Conservation (phyloP, 23 red algal genomes). For the Gracilaria caudata region DNA sequence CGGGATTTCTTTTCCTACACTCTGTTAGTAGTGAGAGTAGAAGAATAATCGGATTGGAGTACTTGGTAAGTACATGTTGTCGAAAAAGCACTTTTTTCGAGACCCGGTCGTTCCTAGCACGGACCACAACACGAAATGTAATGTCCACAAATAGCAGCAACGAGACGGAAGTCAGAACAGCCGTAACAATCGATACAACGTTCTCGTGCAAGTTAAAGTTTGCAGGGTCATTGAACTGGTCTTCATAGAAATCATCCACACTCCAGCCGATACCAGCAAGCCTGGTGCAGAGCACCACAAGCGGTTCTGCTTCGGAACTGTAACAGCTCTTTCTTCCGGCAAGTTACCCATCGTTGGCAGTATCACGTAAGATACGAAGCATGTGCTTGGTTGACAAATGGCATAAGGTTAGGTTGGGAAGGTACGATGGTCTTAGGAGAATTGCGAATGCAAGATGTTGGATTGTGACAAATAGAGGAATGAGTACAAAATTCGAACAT, state of each 20-base stretch:
- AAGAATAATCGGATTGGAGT: slow-evolving; percentile 1
- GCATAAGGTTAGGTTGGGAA: too few species aligned
- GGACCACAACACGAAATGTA: neutral
- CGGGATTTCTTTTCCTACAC: neutral
- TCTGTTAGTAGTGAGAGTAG: neutral
- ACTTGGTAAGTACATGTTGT: neutral
- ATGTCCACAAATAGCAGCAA: neutral
- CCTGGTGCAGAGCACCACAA: too few species aligned
- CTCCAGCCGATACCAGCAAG: neutral
- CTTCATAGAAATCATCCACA: neutral
- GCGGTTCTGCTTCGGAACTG: too few species aligned
- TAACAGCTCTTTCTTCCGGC: too few species aligned
- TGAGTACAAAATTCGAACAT: too few species aligned
- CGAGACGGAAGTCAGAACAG: neutral
- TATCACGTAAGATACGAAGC: too few species aligned
- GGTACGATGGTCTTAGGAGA: too few species aligned
- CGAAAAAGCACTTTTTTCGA: neutral
- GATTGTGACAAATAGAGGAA: too few species aligned
- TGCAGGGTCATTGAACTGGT: neutral
- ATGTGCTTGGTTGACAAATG: too few species aligned
- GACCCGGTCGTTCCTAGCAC: neutral
- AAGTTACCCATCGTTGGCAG: too few species aligned
- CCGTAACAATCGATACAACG: neutral
- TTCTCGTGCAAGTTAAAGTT: slow-evolving; percentile 3
- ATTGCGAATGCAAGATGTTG: too few species aligned